phyloP scores from a whole-genome alignment of 2,329 filamentous ascomycete species.

The Colletotrichum theobromicola region DNA sequence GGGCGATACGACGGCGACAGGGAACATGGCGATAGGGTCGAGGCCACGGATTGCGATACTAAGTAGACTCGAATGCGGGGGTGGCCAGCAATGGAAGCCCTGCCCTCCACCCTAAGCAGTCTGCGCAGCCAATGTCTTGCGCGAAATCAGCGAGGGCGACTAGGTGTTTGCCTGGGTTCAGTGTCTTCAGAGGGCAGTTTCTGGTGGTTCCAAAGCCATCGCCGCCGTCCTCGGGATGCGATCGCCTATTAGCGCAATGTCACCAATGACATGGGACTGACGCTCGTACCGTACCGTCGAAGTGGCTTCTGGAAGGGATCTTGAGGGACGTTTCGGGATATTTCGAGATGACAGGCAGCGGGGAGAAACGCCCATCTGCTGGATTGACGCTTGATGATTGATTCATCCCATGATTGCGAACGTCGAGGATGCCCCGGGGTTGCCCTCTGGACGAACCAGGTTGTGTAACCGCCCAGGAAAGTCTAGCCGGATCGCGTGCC shows the following conservation, averaged over 20 bases:
- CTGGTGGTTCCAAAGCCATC: background rate
- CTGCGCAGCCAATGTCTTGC: background rate
- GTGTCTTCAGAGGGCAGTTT: background rate
- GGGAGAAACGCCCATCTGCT: background rate
- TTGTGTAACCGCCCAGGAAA: background rate
- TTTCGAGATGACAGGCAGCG: background rate
- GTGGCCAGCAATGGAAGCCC: background rate
- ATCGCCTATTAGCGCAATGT: background rate
- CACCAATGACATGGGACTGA: background rate
- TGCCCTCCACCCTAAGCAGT: background rate
- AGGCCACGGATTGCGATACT: background rate
- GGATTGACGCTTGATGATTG: background rate
- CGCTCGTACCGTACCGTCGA: background rate
- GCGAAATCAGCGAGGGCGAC: background rate
- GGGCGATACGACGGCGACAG: conserved; percentile 13
- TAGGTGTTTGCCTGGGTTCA: background rate
- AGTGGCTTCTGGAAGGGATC: background rate
- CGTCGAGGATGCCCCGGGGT: background rate
- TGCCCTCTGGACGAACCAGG: background rate
- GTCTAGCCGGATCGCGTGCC: background rate
- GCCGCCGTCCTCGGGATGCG: background rate
- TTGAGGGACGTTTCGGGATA: background rate
- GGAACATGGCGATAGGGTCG: conserved; percentile 1
- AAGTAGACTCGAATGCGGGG: background rate
- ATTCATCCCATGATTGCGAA: background rate